phyloP scores from a whole-genome alignment of 768 basidiomycete genomes.

The Boletus sp. region DNA sequence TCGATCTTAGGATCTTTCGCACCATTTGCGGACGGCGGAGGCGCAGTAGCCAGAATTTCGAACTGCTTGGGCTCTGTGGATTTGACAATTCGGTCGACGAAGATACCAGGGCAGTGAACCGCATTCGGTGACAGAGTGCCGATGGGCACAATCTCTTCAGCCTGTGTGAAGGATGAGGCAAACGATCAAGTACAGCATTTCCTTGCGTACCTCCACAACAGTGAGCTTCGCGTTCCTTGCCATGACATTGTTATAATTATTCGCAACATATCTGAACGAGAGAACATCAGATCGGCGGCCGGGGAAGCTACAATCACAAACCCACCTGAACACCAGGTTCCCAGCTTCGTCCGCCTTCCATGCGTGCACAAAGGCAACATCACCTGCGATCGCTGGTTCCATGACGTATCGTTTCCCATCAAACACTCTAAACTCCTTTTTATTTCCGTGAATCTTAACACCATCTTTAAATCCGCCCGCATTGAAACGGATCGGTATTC shows the following conservation, averaged over 20 bases:
- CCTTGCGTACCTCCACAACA: conserved; percentile 70
- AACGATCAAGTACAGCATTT: background rate
- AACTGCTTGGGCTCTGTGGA: conserved; percentile 73
- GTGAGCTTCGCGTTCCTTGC: conserved; percentile 84
- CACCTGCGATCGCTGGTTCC: conserved; percentile 73
- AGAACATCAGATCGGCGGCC: background rate
- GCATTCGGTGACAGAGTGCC: conserved; percentile 79
- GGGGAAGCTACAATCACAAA: background rate
- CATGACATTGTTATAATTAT: conserved; percentile 85
- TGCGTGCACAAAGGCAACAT: conserved; percentile 79
- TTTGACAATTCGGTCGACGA: conserved; percentile 80
- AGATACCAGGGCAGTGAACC: conserved; percentile 79
- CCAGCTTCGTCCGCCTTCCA: conserved; percentile 92
- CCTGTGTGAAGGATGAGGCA: conserved; percentile 40
- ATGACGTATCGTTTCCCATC: conserved; percentile 73
- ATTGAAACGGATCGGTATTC: conserved; percentile 76
- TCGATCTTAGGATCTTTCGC: conserved; percentile 48
- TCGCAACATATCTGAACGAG: conserved; percentile 65
- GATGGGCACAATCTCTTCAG: conserved; percentile 82
- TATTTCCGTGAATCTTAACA: conserved; percentile 65
- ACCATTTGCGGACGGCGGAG: conserved; percentile 38
- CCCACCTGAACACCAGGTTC: conserved; percentile 81
- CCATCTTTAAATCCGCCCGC: conserved; percentile 66
- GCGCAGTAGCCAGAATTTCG: conserved; percentile 67
- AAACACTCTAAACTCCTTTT: conserved; percentile 72